A percentile compares a stretch with the other conserved stretches of the same genome.
phyloP scores from a whole-genome alignment of 805 yeast species.

The Yamadazyma insecticola region DNA sequence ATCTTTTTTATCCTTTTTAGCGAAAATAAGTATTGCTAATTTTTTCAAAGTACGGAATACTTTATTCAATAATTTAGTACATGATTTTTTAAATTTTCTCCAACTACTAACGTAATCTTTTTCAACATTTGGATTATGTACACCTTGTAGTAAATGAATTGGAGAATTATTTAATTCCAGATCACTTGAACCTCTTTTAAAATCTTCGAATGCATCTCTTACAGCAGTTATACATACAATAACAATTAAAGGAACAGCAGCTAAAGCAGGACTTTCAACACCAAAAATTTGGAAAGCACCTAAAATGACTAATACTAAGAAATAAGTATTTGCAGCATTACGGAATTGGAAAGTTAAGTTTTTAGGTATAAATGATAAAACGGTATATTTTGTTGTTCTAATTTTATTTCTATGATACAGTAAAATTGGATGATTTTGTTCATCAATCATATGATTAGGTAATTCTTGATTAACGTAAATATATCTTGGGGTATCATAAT shows the following conservation, averaged over 20 bases:
- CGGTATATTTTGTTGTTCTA: slow-evolving; percentile 61
- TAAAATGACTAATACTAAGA: slow-evolving; percentile 49
- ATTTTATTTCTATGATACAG: slow-evolving; percentile 52
- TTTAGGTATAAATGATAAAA: slow-evolving; percentile 53
- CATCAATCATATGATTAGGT: slow-evolving; percentile 39
- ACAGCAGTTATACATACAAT: slow-evolving; percentile 70
- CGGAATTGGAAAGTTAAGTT: slow-evolving; percentile 51
- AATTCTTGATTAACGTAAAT: slow-evolving; percentile 48
- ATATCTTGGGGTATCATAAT: slow-evolving; percentile 34
- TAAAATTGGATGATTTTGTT: slow-evolving; percentile 27
- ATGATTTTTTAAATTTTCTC: slow-evolving; percentile 64
- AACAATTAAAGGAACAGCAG: slow-evolving; percentile 78
- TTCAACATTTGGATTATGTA: slow-evolving; percentile 55
- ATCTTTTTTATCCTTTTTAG: slow-evolving; percentile 19
- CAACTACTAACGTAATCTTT: slow-evolving; percentile 54
- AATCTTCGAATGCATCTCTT: slow-evolving; percentile 77
- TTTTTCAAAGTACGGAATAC: slow-evolving; percentile 17
- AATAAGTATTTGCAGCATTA: slow-evolving; percentile 58
- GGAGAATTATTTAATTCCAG: slow-evolving; percentile 63
- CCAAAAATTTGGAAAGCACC: slow-evolving; percentile 69
- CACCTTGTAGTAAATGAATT: slow-evolving; percentile 51
- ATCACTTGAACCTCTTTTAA: slow-evolving; percentile 59
- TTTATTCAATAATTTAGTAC: slow-evolving; percentile 26
- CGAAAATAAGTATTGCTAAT: slow-evolving; percentile 19
- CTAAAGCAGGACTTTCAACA: slow-evolving; percentile 65